Evolutionary conservation across 345 rosid genomes (phyloP), one percentile per base, ranked within the genome.

Genomic region (Populus euphratica): DNA sequence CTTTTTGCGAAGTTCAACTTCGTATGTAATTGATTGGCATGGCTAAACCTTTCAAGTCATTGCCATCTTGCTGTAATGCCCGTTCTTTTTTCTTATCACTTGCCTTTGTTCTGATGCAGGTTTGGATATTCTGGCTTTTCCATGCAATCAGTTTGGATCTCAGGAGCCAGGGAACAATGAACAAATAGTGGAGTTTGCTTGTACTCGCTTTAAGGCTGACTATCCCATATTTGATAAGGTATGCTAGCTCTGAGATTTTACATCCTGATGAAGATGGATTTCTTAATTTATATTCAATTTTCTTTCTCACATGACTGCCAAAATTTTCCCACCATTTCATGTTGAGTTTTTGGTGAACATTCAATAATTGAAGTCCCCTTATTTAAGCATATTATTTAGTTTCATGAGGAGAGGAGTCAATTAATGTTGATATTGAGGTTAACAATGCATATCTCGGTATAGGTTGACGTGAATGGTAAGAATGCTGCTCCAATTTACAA

Each of bases 381-480:
- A 9, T 5, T n/a, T 1, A n/a, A 59, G 29, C 64, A 4, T 23
- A 12, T 10, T 59, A 59, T 59, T 3, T 47, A 47, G 50, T 47
- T 47, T 47, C 50, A 47, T 47, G 50, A 47, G 50, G 50, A 47
- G 50, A 44, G 50, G 50, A 47, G 50, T 47, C 50, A 12, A 14
- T 47, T 47, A 12, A 29, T 43, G 31, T 56, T 20, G 38, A 52
- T 56, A 17, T 20, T 68, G 9, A 36, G 20, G 14, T 47, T 56
- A 35, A 13, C 20, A 63, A 47, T 47, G 50, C 6, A 11, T 18
- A n/a, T 33, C 38, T 78, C 62, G 50, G 74, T 76, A 9, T 33
- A 96, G 99, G 88, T 94, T 65, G 88, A 94, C 77, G 99, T 96
- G 80, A 94, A 96, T 76, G 97, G 99, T 8, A 81, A 87, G 6